These are phyloP conservation scores for Macrotyloma uniflorum DNA, from an alignment of 306 rosid genomes.

Conservation along the genomic window DNA sequence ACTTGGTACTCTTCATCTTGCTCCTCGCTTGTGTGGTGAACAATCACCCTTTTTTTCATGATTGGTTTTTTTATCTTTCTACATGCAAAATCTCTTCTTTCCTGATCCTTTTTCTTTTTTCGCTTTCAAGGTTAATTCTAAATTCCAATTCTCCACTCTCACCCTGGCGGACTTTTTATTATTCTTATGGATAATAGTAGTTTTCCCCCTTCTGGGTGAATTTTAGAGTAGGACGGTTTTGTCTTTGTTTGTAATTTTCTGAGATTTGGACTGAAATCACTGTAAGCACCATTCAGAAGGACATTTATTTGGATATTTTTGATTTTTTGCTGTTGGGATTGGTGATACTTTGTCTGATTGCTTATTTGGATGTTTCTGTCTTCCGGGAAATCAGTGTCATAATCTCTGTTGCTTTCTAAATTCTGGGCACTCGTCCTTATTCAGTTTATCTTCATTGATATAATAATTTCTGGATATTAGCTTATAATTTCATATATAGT, in stretches of 20 bases:
- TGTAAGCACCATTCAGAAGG: background rate
- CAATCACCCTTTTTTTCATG: background rate
- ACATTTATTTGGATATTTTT: background rate
- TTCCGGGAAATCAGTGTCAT: background rate
- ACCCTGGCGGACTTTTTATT: background rate
- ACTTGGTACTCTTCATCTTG: background rate
- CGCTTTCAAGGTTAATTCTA: conserved; percentile 2
- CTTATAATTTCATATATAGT: conserved; percentile 20
- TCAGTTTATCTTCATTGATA: background rate
- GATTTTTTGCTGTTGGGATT: background rate
- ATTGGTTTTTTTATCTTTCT: background rate
- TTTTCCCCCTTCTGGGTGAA: background rate
- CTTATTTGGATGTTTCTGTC: background rate
- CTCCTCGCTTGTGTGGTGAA: background rate
- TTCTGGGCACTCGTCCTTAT: background rate
- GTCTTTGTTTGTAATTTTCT: background rate
- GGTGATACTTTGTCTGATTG: conserved; percentile 14
- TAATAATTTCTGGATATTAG: background rate
- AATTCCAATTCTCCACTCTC: background rate
- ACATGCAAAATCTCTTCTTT: background rate
- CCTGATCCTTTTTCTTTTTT: background rate
- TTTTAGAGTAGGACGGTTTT: background rate
- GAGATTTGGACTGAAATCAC: background rate
- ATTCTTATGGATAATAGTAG: background rate
- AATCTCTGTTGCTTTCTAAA: background rate